Conservation (phyloP, 2,329 filamentous ascomycete species). For the Aspergillus oerlinghausenensis region DNA sequence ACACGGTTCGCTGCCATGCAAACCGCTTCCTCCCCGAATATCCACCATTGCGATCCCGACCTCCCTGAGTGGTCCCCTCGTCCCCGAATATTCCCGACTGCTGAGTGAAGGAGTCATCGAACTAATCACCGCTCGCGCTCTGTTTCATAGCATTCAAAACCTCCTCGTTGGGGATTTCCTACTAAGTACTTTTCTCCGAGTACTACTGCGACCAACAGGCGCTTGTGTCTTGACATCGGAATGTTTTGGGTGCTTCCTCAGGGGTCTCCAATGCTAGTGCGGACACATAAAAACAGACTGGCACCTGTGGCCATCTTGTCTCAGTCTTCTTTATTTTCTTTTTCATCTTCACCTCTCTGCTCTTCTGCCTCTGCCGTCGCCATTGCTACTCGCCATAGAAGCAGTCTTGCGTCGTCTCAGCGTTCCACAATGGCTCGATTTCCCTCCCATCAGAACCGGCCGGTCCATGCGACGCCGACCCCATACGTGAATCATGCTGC, state of each 20-base stretch:
- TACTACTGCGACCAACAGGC: background rate
- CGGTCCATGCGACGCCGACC: constrained; percentile 34
- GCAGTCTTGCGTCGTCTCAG: constrained; percentile 21
- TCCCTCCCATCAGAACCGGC: constrained; percentile 31
- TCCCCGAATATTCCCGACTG: constrained; percentile 23
- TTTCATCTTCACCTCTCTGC: constrained; percentile 2
- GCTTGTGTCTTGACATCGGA: constrained; percentile 53
- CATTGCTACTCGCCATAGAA: constrained; percentile 12
- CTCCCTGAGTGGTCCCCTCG: constrained; percentile 17
- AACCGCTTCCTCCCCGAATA: constrained; percentile 14
- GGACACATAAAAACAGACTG: constrained; percentile 30
- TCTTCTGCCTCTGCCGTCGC: constrained; percentile 13
- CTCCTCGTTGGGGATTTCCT: constrained; percentile 16
- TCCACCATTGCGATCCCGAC: constrained; percentile 18
- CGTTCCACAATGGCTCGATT: constrained; percentile 33
- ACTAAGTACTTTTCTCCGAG: background rate
- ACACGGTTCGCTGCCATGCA: constrained; percentile 21
- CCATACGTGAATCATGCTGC: constrained; percentile 28
- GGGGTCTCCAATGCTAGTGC: constrained; percentile 29
- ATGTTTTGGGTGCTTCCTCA: constrained; percentile 31
- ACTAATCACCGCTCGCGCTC: constrained; percentile 11
- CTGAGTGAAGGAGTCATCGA: constrained; percentile 11
- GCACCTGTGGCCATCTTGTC: constrained; percentile 14
- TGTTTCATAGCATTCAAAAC: constrained; percentile 17
- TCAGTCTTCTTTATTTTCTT: constrained; percentile 6